Evolutionary conservation across 2,329 filamentous ascomycete species (phyloP).

Genomic region (Talaromyces islandicus): DNA sequence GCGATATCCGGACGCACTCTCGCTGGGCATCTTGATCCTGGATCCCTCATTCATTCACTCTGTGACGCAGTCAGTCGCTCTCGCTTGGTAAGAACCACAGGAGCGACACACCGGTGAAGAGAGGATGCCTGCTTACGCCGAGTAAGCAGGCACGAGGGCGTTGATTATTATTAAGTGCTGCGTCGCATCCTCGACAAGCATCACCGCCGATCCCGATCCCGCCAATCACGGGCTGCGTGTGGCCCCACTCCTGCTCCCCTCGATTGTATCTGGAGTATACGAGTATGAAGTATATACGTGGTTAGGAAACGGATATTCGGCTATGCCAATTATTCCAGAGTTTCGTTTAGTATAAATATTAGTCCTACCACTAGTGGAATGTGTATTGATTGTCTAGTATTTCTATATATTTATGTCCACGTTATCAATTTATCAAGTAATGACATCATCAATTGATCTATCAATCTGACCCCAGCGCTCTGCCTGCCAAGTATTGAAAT

Average conservation of each 20-base stretch:
- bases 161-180: too few species aligned
- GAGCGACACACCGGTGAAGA: not conserved
- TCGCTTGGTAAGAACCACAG: not conserved
- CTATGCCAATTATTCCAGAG: too few species aligned
- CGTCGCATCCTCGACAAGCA: not conserved
- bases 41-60: not conserved
- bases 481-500: not conserved
- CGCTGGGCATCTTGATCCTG: not conserved
- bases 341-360: too few species aligned
- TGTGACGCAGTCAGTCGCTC: too few species aligned
- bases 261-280: not conserved
- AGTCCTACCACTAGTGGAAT: too few species aligned
- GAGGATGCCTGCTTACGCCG: too few species aligned
- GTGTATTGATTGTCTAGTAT: too few species aligned
- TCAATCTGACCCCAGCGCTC: too few species aligned
- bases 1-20: not conserved
- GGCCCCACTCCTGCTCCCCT: not conserved
- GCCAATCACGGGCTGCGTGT: not conserved
- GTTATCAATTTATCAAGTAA: not conserved
- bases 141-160: too few species aligned
- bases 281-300: not conserved
- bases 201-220: not conserved
- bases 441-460: not conserved
- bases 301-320: too few species aligned
- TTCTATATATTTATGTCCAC: too few species aligned